Percentiles rank a stretch among this genome's conserved stretches.
phyloP scores from a whole-genome alignment of 2,329 filamentous ascomycete genomes.

The Myrmaecium sp. region DNA sequence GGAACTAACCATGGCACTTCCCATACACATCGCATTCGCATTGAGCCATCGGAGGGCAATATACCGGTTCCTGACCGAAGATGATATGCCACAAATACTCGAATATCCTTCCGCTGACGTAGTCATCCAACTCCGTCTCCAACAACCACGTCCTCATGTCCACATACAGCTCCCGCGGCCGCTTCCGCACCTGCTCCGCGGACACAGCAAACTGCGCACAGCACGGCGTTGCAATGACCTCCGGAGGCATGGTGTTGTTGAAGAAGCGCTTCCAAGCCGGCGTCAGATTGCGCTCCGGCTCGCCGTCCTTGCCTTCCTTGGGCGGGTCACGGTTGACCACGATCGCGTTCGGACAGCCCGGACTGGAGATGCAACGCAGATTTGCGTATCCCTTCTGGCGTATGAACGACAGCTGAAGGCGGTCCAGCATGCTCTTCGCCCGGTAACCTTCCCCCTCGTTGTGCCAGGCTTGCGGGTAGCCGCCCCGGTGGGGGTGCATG shows the following conservation, averaged over 20 bases:
- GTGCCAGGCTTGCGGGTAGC: conserved; percentile 4
- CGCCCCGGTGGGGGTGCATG: conserved; percentile 7
- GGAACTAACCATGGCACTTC: too few relatives aligned
- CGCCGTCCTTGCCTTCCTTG: conserved; percentile 4
- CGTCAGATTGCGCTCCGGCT: conserved; percentile 7
- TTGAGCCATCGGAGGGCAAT: too few relatives aligned
- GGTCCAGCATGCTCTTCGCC: conserved; percentile 5
- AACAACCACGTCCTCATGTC: conserved; percentile 11
- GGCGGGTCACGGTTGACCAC: conserved; percentile 13
- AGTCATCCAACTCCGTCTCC: conserved; percentile 12
- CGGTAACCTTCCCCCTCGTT: conserved; percentile 1
- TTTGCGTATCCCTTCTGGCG: conserved; percentile 22
- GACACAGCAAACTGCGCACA: conserved; percentile 16
- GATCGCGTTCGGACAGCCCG: conserved; percentile 24
- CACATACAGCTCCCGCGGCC: conserved; percentile 14
- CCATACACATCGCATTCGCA: too few relatives aligned
- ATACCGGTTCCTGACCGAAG: conserved; percentile 10
- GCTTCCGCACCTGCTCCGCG: conserved; percentile 11
- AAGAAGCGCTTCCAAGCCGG: conserved; percentile 8
- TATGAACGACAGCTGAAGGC: conserved; percentile 20
- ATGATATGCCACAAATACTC: conserved; percentile 14
- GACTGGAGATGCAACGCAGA: conserved; percentile 19
- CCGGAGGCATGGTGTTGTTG: conserved; percentile 6
- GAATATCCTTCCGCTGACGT: conserved; percentile 10
- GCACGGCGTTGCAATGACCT: conserved; percentile 6